phyloP scores from a whole-genome alignment of 768 basidiomycete genomes.

The Russula vinacea region DNA sequence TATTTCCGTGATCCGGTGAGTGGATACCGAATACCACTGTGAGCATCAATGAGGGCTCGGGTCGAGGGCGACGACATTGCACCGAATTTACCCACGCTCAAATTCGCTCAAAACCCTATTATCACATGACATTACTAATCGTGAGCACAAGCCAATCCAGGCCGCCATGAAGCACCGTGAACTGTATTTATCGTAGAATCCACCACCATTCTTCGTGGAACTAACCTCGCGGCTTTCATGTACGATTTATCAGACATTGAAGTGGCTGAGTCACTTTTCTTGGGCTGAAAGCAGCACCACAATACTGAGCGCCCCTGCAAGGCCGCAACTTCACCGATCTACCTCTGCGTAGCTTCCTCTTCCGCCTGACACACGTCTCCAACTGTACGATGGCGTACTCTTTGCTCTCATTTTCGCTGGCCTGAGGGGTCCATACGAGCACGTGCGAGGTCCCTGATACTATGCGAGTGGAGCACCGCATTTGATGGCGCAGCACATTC shows the following conservation, averaged over 20 bases:
- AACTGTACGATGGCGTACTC: neutral
- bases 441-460: slow-evolving; percentile 18
- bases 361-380: slow-evolving; percentile 13
- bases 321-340: slow-evolving; percentile 14
- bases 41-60: no score
- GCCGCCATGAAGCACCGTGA: no score
- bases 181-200: neutral
- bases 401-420: neutral
- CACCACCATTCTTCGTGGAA: neutral
- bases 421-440: slow-evolving; percentile 11
- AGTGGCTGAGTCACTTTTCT: slow-evolving; percentile 1
- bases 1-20: no score
- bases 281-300: slow-evolving; percentile 18
- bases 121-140: no score
- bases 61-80: no score
- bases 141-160: no score
- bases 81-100: no score
- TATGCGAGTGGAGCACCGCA: slow-evolving; percentile 13
- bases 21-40: no score
- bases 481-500: slow-evolving; percentile 15
- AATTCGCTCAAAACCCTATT: no score
- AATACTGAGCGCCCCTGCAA: slow-evolving; percentile 16
- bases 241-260: neutral
- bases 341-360: slow-evolving; percentile 13
- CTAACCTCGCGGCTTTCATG: neutral